phyloP scores from a whole-genome alignment of 2,329 filamentous ascomycete genomes.

The Neofusicoccum laricinum region DNA sequence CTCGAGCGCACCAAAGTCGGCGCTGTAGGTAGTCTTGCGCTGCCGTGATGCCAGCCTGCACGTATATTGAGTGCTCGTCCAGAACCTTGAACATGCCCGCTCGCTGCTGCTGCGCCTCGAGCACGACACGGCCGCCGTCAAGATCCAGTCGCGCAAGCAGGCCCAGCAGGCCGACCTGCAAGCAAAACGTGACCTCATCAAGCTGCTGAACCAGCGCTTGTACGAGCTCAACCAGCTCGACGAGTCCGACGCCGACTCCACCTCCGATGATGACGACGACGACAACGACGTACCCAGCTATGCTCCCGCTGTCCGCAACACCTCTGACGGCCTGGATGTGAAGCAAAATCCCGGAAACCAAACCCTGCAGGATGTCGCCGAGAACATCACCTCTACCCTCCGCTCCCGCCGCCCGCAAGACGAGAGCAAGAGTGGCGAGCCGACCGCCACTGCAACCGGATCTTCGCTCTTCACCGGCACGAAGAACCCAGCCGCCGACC shows the following conservation, averaged over 20 bases:
- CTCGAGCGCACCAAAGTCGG: constrained; percentile 63
- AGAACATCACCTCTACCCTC: constrained; percentile 25
- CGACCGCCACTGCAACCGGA: constrained; percentile 20
- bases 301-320: constrained; percentile 37
- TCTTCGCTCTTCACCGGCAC: constrained; percentile 22
- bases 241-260: constrained; percentile 34
- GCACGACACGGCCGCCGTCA: constrained; percentile 62
- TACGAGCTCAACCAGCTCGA: constrained; percentile 65
- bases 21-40: constrained; percentile 43
- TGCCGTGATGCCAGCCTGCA: background rate
- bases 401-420: constrained; percentile 24
- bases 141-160: constrained; percentile 57
- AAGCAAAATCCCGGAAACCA: constrained; percentile 27
- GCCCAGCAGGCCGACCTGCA: constrained; percentile 63
- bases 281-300: constrained; percentile 43
- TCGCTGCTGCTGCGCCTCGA: constrained; percentile 67
- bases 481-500: constrained; percentile 20
- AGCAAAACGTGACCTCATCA: constrained; percentile 63
- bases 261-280: constrained; percentile 37
- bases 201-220: constrained; percentile 63
- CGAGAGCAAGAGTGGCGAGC: constrained; percentile 21
- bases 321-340: constrained; percentile 30
- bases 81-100: constrained; percentile 73
- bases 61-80: background rate
- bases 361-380: constrained; percentile 32